Evolutionary conservation across 805 yeast genomes (phyloP), one percentile per base, ranked within the genome.

Genomic region (Sugiyamaella floridensis): DNA sequence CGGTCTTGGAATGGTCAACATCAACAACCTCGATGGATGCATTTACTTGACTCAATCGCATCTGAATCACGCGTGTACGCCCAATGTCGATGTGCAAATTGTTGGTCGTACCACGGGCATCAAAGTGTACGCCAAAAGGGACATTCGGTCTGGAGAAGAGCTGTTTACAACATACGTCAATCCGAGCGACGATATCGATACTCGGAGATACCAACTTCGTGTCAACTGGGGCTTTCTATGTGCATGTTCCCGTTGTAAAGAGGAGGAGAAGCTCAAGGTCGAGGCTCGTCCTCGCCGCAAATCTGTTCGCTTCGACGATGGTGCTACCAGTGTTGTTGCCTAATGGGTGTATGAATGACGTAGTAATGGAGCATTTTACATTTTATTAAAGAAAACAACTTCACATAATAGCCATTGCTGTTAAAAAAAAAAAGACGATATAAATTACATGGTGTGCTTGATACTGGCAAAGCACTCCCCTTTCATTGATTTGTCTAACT

Each of bases 191-290:
- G 78, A 80, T 1, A 78, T 82, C 8, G 78, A 75, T 45, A 80
- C 82, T 53, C 76, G 96, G 57, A 81, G 80, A 60, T 66, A 85
- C 57, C 82, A 79, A 57, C 70, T 88, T 47, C 69, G 90, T 54
- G 80, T 81, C 11, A 83, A 84, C 60, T 88, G 89, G 87, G 95
- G 95, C 3, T 88, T 88, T 65, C 62, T 76, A 16, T 88, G 96
- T 67, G 67, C 65, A 22, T 88, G 96, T 65, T 60, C 67, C 11
- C 77, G 84, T 57, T 88, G 96, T 67, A 76, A 77, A 60, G 70
- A 70, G 7, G 90, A 85, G 58, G 72, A 81, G 51, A 75, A 77
- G 37, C 56, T 57, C 10, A 47, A 42, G 37, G 47, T 49, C 4
- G 54, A 45, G 29, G 46, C 22, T 10, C 28, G 22, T 10, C 45